phyloP scores from a whole-genome alignment of 202 grass and related monocot species.

The Dendrocalamus latiflorus region DNA sequence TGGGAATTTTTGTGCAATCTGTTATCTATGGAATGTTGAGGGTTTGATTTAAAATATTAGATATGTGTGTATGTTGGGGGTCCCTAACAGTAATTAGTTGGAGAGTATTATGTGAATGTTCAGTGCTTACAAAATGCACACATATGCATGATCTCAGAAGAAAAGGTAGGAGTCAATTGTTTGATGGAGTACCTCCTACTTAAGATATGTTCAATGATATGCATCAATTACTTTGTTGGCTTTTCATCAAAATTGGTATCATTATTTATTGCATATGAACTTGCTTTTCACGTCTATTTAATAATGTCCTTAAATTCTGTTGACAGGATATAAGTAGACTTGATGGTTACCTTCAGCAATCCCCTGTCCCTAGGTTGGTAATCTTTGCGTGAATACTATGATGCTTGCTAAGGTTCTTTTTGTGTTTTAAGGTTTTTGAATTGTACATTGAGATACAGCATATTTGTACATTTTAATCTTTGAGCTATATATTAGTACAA shows the following conservation, averaged over 20 bases:
- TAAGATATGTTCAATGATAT: background rate
- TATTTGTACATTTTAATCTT: background rate
- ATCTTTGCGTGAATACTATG: background rate
- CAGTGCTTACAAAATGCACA: background rate
- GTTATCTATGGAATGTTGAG: background rate
- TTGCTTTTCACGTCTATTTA: background rate
- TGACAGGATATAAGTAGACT: background rate
- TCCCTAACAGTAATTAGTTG: background rate
- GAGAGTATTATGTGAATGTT: too few species aligned
- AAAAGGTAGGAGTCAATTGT: background rate
- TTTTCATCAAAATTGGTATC: background rate
- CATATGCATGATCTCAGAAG: background rate
- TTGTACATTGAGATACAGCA: background rate
- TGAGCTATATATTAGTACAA: background rate
- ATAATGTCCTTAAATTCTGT: background rate
- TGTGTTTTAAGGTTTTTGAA: background rate
- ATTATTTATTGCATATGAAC: background rate
- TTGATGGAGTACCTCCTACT: background rate
- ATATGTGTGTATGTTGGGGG: background rate
- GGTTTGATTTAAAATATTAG: background rate
- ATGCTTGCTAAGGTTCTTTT: background rate
- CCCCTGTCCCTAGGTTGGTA: background rate
- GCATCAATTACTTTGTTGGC: background rate
- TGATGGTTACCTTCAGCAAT: background rate
- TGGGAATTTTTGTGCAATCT: background rate